Conservation (phyloP, 805 yeast species). For the Wickerhamomyces tratensis region DNA sequence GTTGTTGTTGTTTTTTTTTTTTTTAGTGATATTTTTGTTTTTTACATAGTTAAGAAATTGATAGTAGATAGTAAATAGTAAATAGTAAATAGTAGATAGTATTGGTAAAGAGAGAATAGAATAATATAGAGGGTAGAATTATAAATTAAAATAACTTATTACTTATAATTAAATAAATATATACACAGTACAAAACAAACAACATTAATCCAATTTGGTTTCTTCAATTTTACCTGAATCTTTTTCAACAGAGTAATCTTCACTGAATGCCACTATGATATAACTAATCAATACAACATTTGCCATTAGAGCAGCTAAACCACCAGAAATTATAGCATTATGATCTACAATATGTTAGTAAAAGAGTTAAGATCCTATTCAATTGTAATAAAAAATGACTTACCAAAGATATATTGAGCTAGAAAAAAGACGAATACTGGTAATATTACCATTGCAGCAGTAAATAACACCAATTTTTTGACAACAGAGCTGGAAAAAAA, state of each 20-base stretch:
- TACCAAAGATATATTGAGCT: constrained; percentile 28
- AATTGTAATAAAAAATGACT: no score
- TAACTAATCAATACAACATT: constrained; percentile 67
- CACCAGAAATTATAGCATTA: constrained; percentile 64
- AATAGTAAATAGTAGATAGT: background rate
- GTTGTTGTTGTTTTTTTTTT: no score
- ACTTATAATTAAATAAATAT: no score
- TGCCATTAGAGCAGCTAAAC: constrained; percentile 70
- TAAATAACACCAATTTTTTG: constrained; percentile 60
- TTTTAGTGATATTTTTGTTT: no score
- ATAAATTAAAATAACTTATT: no score
- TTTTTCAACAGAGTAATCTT: constrained; percentile 32
- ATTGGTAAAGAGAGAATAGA: background rate
- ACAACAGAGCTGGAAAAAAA: constrained; percentile 41
- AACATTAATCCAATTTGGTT: constrained; percentile 10
- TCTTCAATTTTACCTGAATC: constrained; percentile 28
- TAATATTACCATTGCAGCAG: constrained; percentile 64
- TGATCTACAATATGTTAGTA: constrained; percentile 12
- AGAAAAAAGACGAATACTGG: constrained; percentile 59
- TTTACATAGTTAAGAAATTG: no score
- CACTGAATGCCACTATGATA: constrained; percentile 65
- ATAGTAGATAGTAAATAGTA: background rate
- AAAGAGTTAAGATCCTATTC: no score
- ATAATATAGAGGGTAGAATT: no score
- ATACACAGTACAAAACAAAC: background rate